Conservation (phyloP, 2,329 filamentous ascomycete species). For the Exophiala spinifera region DNA sequence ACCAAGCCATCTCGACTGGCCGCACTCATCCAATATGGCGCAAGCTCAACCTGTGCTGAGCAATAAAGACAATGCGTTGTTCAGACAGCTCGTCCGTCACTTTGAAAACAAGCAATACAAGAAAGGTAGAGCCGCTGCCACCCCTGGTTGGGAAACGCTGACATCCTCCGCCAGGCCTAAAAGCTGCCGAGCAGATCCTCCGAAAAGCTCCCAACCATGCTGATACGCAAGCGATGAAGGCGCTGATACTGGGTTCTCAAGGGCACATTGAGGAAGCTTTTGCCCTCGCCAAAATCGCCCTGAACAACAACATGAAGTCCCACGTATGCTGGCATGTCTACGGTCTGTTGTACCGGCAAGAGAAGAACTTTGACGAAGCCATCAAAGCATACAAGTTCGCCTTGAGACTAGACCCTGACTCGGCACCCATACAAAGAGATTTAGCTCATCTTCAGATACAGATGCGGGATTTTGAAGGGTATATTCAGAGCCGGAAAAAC, state of each 20-base stretch:
- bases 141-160: conserved; percentile 7
- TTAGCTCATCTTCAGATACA: conserved; percentile 90
- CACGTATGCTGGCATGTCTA: conserved; percentile 99
- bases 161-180: conserved; percentile 61
- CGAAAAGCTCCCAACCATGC: conserved; percentile 94
- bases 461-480: conserved; percentile 92
- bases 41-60: conserved; percentile 42
- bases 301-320: conserved; percentile 97
- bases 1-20: not conserved
- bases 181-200: conserved; percentile 93
- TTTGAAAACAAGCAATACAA: conserved; percentile 99
- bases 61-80: conserved; percentile 90
- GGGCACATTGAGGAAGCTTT: conserved; percentile 94
- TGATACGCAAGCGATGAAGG: conserved; percentile 98
- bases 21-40: conserved; percentile 23
- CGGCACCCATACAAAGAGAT: conserved; percentile 88
- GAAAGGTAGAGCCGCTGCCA: conserved; percentile 52
- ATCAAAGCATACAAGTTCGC: conserved; percentile 99
- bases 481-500: conserved; percentile 79
- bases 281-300: conserved; percentile 81
- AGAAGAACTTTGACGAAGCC: conserved; percentile 97
- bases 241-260: conserved; percentile 88
- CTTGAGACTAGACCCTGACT: conserved; percentile 88
- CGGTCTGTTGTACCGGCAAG: conserved; percentile 83
- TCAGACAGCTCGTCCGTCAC: conserved; percentile 88